These are phyloP conservation scores for Phialocephala subalpina DNA, from an alignment of 2,329 filamentous ascomycete genomes.

Conservation along the genomic window DNA sequence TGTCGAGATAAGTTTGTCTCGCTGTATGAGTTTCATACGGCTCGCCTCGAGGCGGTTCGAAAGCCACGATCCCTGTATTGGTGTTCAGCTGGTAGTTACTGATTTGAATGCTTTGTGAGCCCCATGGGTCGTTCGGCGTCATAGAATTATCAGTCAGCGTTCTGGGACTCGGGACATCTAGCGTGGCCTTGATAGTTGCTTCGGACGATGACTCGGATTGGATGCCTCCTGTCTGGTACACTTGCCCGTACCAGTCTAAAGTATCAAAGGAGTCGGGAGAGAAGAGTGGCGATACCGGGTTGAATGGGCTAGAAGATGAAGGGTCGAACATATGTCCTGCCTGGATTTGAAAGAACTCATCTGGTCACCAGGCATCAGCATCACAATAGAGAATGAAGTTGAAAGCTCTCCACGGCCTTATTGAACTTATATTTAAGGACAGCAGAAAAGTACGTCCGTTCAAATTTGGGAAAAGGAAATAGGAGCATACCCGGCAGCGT, in stretches of 20 bases:
- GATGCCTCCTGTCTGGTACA: conserved; percentile 19
- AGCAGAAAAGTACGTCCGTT: background rate
- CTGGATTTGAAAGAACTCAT: conserved; percentile 27
- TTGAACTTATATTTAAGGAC: background rate
- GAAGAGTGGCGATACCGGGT: conserved; percentile 27
- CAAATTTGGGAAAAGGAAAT: background rate
- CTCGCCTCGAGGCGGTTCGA: conserved; percentile 66
- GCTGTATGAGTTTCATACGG: conserved; percentile 71
- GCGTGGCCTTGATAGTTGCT: conserved; percentile 15
- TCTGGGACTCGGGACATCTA: conserved; percentile 21
- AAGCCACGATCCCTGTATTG: conserved; percentile 29
- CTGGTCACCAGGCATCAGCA: conserved; percentile 9
- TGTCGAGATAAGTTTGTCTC: conserved; percentile 75
- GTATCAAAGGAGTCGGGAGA: conserved; percentile 27
- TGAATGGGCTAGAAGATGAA: conserved; percentile 16
- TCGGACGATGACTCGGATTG: conserved; percentile 23
- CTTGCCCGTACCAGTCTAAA: conserved; percentile 15
- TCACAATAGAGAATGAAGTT: background rate
- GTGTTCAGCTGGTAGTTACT: conserved; percentile 28
- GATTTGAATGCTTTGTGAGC: conserved; percentile 28
- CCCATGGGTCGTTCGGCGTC: conserved; percentile 35
- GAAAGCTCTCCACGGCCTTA: background rate
- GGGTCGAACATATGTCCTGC: conserved; percentile 23
- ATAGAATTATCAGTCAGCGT: conserved; percentile 14
- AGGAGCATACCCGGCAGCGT: conserved; percentile 32